These are phyloP conservation scores for Camillea tinctor DNA, from an alignment of 2,329 filamentous ascomycete genomes.

Conservation along the genomic window DNA sequence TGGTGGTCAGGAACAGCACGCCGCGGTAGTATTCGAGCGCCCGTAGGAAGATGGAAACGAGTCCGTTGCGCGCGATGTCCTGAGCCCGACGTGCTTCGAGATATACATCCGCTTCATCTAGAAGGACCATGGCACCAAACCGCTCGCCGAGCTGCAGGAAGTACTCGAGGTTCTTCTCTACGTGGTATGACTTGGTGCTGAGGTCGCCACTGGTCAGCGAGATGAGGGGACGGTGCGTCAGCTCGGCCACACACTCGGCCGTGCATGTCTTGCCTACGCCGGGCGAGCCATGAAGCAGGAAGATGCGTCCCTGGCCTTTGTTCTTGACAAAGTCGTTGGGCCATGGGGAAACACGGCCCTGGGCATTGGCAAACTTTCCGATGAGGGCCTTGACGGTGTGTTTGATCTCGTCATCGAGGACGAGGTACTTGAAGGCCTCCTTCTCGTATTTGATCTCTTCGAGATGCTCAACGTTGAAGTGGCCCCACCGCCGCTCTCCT, in stretches of 20 bases:
- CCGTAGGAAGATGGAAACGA: conserved; percentile 50
- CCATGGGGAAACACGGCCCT: conserved; percentile 44
- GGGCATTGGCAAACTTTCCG: conserved; percentile 43
- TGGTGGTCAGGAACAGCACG: conserved; percentile 51
- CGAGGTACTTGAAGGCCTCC: conserved; percentile 50
- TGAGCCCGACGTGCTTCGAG: conserved; percentile 48
- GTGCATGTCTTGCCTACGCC: conserved; percentile 60
- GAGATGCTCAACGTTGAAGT: conserved; percentile 40
- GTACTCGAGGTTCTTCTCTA: conserved; percentile 46
- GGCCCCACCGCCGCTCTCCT: conserved; percentile 44
- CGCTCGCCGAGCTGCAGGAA: conserved; percentile 49
- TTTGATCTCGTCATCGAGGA: conserved; percentile 49
- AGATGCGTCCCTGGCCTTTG: conserved; percentile 50
- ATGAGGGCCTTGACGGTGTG: conserved; percentile 46
- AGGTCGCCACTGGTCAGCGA: conserved; percentile 51
- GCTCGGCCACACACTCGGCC: conserved; percentile 53
- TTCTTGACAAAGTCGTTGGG: conserved; percentile 48
- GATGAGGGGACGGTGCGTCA: conserved; percentile 50
- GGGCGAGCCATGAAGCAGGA: conserved; percentile 51
- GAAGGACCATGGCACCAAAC: conserved; percentile 51
- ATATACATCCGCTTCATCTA: conserved; percentile 62
- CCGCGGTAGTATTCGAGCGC: conserved; percentile 52
- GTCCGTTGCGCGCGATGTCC: conserved; percentile 46
- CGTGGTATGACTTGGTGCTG: conserved; percentile 35
- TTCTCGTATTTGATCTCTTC: conserved; percentile 42